Evolutionary conservation across 345 rosid species (phyloP).

Genomic region (Moricandia arvensis): DNA sequence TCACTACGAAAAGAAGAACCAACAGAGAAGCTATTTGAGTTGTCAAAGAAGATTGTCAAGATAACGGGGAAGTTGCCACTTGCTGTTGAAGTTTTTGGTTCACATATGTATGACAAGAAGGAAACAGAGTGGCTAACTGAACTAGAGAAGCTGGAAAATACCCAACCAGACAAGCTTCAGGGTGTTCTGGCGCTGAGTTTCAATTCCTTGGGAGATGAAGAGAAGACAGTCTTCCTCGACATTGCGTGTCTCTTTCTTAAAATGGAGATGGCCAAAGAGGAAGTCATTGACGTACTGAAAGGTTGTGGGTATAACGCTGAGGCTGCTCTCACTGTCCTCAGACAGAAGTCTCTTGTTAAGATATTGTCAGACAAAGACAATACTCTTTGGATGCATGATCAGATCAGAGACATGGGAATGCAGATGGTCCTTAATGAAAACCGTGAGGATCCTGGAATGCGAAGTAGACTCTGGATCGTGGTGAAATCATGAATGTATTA

Average conservation of each 20-base stretch:
- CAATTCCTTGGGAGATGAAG: constrained; percentile 42
- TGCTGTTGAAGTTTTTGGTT: not conserved
- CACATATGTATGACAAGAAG: not conserved
- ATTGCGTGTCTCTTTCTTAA: constrained; percentile 61
- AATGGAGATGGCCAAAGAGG: constrained; percentile 45
- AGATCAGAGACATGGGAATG: constrained; percentile 74
- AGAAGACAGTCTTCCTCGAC: constrained; percentile 58
- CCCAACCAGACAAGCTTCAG: not conserved
- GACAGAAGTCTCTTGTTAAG: not conserved
- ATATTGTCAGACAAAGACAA: not conserved
- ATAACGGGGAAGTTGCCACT: not conserved
- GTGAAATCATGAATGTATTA: too few relatives aligned
- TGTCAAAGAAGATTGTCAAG: not conserved
- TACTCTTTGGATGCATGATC: constrained; percentile 72
- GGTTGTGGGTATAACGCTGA: constrained; percentile 59
- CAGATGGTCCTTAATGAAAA: constrained; percentile 42
- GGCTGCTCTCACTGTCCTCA: not conserved
- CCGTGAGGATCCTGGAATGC: constrained; percentile 36
- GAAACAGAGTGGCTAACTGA: not conserved
- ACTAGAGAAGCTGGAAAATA: not conserved
- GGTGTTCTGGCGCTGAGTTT: constrained; percentile 51
- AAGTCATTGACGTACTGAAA: constrained; percentile 46
- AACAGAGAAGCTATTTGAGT: not conserved
- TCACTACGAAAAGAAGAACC: not conserved
- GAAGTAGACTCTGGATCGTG: constrained; percentile 52